A percentile compares a stretch with the other conserved stretches of the same genome.
Evolutionary conservation across 805 yeast species (phyloP).

Genomic region (Kazachstania kunashirensis): DNA sequence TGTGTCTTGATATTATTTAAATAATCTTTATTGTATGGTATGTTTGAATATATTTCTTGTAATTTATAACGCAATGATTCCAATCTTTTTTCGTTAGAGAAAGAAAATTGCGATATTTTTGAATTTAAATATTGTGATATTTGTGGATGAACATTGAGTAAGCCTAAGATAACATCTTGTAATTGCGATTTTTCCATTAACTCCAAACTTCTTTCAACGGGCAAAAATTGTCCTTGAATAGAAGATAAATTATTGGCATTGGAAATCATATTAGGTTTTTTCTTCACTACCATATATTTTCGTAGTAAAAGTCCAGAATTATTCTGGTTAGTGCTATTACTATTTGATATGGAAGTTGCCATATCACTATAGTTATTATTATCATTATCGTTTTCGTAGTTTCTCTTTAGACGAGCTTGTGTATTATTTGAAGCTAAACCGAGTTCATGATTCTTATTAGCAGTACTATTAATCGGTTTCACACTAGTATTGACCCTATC

Average conservation of each 20-base stretch:
- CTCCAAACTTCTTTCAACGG: conserved; percentile 27
- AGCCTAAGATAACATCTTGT: conserved; percentile 13
- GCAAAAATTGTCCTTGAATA: conserved; percentile 23
- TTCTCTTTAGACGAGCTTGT: not conserved
- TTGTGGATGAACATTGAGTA: conserved; percentile 17
- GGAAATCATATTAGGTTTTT: conserved; percentile 9
- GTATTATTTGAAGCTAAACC: no score
- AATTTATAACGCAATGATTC: conserved; percentile 17
- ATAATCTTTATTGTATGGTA: conserved; percentile 24
- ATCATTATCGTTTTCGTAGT: not conserved
- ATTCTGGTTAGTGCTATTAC: not conserved
- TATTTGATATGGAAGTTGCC: not conserved
- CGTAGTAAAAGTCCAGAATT: not conserved
- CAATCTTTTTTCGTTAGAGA: conserved; percentile 19
- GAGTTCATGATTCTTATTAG: no score
- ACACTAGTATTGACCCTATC: no score
- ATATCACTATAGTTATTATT: no score
- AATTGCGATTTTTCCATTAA: conserved; percentile 25
- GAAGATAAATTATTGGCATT: not conserved
- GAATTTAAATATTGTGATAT: conserved; percentile 14
- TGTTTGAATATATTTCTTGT: conserved; percentile 15
- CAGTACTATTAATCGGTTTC: no score
- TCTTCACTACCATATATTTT: conserved; percentile 10
- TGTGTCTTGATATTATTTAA: conserved; percentile 8
- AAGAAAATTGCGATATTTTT: conserved; percentile 7